Base-by-base conservation (phyloP, 371 early-diverging fungal genomes). In the Mortierella sp. region DNA sequence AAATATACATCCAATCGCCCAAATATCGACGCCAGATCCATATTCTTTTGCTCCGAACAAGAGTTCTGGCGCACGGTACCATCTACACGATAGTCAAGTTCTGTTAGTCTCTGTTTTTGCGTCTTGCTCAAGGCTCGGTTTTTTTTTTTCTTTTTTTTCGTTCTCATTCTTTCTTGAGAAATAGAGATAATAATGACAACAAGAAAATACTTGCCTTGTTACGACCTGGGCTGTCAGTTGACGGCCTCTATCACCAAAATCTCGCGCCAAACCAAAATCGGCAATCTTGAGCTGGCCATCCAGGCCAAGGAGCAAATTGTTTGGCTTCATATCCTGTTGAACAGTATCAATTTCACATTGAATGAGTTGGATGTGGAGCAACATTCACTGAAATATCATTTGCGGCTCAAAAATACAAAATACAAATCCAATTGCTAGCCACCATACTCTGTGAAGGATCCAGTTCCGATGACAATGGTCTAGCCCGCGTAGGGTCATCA, bases 51-150 rank as follows among this genome's bases (percentile, higher is more conserved):
- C 94, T 1, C 98, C 99, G 69, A 99, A 91, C 9, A 99, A 83
- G 15, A 99, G 85, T 82, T 99, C 99, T 3, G 99, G 99, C 0
- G 99, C 89, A n/a, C 99, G 93, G 83, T 99, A 99, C 99, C 99
- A 99, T 74, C 97, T 92, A 74, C 60, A 14, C 5, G 57, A 30
- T 19, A 65, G 37, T 37, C 37, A n/a, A n/a, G 15, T 53, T 56
- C 16, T 26, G 18, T 55, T 19, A 44, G 12, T 26, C 61, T 37
- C 9, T 37, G 37, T 37, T 5, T 9, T 37, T 37, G 37, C 37
- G 3, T 37, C 37, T 9, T 9, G 9, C 37, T 9, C 37, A 37
- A 37, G 37, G 5, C 9, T 5, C 3, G 9, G 5, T 37, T 37
- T 37, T 37, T 37, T 37, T 37, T 37, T 37, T 9, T 37, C 37